Evolutionary conservation across 768 basidiomycete genomes (phyloP).

Genomic region (Podaxis rugospora): DNA sequence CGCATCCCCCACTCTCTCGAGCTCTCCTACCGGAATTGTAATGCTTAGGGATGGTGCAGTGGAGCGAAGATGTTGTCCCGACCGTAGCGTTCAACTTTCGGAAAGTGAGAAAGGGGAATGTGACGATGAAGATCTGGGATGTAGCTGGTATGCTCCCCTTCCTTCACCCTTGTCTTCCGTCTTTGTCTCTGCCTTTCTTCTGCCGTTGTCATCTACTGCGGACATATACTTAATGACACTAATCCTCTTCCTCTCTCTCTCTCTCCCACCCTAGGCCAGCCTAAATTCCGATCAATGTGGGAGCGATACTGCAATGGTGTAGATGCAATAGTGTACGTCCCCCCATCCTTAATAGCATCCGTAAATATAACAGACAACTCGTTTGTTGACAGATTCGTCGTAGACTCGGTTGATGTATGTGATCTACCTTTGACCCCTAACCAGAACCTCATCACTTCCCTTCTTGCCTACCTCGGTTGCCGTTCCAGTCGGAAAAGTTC

Average conservation of each 20-base stretch:
- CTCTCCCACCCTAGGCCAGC: slow-evolving; percentile 67
- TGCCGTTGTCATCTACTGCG: neutral
- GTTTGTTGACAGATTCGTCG: slow-evolving; percentile 64
- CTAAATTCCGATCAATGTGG: slow-evolving; percentile 94
- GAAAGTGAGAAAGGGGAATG: slow-evolving; percentile 84
- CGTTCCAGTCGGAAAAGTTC: slow-evolving; percentile 67
- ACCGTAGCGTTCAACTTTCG: slow-evolving; percentile 92
- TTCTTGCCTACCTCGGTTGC: neutral
- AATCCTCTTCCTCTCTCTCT: neutral
- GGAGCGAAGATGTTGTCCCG: slow-evolving; percentile 95
- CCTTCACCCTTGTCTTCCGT: neutral
- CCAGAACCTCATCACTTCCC: neutral
- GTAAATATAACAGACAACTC: neutral
- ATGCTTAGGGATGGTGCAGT: slow-evolving; percentile 41
- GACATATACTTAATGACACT: neutral
- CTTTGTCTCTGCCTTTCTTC: neutral
- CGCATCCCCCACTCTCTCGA: slow-evolving; percentile 7
- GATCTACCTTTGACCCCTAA: neutral
- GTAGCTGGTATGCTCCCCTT: slow-evolving; percentile 66
- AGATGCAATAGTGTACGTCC: slow-evolving; percentile 81
- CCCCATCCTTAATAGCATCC: neutral
- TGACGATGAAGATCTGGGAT: slow-evolving; percentile 94
- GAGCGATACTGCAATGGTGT: slow-evolving; percentile 91
- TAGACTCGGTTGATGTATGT: slow-evolving; percentile 84
- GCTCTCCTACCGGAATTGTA: neutral